phyloP scores from a whole-genome alignment of 1,139 yeast species.

The Protomyces inouyei region DNA sequence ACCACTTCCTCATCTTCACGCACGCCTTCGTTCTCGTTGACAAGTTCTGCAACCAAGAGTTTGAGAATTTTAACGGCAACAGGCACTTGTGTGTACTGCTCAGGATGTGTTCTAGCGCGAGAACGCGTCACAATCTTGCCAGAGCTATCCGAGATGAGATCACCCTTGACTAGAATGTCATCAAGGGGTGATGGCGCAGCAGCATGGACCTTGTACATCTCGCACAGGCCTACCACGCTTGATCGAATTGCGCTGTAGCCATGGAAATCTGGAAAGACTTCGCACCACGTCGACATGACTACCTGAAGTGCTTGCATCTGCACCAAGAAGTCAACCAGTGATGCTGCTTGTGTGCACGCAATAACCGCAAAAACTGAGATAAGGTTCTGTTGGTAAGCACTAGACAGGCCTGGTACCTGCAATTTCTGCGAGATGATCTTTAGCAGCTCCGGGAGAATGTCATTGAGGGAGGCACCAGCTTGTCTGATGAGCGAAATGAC shows the following conservation, averaged over 20 bases:
- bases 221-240: constrained; percentile 27
- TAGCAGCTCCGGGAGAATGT: constrained; percentile 24
- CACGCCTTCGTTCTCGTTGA: constrained; percentile 20
- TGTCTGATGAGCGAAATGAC: constrained; percentile 27
- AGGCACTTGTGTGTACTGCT: constrained; percentile 22
- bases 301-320: constrained; percentile 24
- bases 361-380: constrained; percentile 30
- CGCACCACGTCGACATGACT: constrained; percentile 30
- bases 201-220: constrained; percentile 14
- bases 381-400: constrained; percentile 25
- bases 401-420: constrained; percentile 8
- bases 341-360: constrained; percentile 20
- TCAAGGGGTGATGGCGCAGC: constrained; percentile 9
- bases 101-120: constrained; percentile 25
- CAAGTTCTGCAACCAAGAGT: constrained; percentile 24
- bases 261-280: constrained; percentile 28
- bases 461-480: constrained; percentile 12
- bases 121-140: constrained; percentile 30
- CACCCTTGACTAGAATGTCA: constrained; percentile 28
- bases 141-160: constrained; percentile 25
- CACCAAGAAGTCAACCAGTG: constrained; percentile 23
- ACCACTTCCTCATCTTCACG: constrained; percentile 21
- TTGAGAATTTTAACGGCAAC: constrained; percentile 26
- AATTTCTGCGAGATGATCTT: constrained; percentile 14
- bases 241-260: constrained; percentile 27